Base-by-base conservation (phyloP, 2,329 filamentous ascomycete genomes). In the Madurella fahalii region DNA sequence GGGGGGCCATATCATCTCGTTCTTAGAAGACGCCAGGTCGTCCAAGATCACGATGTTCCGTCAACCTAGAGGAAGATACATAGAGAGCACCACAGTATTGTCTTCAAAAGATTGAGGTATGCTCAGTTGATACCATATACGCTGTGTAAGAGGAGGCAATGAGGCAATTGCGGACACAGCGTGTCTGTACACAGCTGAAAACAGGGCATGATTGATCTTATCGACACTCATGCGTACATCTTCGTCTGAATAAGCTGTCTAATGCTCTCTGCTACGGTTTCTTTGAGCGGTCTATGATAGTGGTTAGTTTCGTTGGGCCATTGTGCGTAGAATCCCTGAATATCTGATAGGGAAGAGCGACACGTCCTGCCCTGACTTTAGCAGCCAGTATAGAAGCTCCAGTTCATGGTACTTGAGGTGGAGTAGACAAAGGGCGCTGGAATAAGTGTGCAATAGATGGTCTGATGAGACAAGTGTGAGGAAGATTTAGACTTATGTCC, bases 11-110 rank as follows among this genome's bases (percentile, higher is more conserved):
- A 50, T 30, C 12, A 58, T 15, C 18, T 60, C 55, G 20, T 60
- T 60, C 13, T 53, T 55, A 3, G 56, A n/a, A 4, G 58, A 56
- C 1, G 56, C 18, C 1, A 58, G 8, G 40, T 60, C 58, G n/a
- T 58, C 58, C 17, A 54, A 17, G 4, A 42, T 51, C 1, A 56
- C 50, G 15, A 60, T 54, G 8, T 60, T 44, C 15, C 48, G 42
- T n/a, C n/a, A n/a, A n/a, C n/a, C n/a, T n/a, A n/a, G n/a, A 61
- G 41, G 46, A 61, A 54, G 39, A 61, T 30, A 50, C 54, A 61
- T 34, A 59, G 32, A 12, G 53, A 45, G 40, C 52, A 59, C 50
- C 55, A 59, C 4, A 45, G 37, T 17, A 56, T 52, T 12, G 54
- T 58, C 37, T 56, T 37, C 34, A 58, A 52, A 5, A 49, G 46